A percentile compares a stretch with the other conserved stretches of the same genome.
Conservation (phyloP, 176 grass and related monocot species). For the Musa troglodytarum region DNA sequence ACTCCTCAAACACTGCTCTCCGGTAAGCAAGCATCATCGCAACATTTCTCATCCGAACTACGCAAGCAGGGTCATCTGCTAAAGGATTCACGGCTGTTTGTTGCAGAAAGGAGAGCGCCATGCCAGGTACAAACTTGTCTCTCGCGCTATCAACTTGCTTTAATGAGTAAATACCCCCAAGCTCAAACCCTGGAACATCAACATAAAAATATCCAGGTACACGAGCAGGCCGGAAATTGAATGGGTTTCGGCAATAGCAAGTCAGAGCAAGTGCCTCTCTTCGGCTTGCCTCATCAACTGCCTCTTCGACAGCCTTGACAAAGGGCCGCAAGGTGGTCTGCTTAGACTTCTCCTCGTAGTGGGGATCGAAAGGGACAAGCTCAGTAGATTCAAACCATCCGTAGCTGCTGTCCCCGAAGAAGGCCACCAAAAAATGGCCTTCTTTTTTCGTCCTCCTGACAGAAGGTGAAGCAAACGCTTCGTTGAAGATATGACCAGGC, state of each 20-base stretch:
- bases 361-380: slow-evolving; percentile 55
- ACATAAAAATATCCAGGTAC: slow-evolving; percentile 37
- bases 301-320: slow-evolving; percentile 55
- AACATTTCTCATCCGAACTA: slow-evolving; percentile 34
- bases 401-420: slow-evolving; percentile 94
- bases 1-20: slow-evolving; percentile 32
- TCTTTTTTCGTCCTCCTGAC: slow-evolving; percentile 14
- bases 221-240: slow-evolving; percentile 33
- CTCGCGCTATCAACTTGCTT: slow-evolving; percentile 38
- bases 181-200: slow-evolving; percentile 65
- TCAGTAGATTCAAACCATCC: slow-evolving; percentile 90
- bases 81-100: slow-evolving; percentile 33
- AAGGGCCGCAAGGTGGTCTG: slow-evolving; percentile 51
- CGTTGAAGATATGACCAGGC: slow-evolving; percentile 80
- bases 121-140: slow-evolving; percentile 34
- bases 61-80: slow-evolving; percentile 1
- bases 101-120: slow-evolving; percentile 28
- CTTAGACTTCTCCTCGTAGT: slow-evolving; percentile 44
- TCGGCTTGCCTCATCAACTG: slow-evolving; percentile 64
- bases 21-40: slow-evolving; percentile 53
- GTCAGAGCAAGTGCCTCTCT: slow-evolving; percentile 52
- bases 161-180: slow-evolving; percentile 51
- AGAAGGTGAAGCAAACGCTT: slow-evolving; percentile 35
- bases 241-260: slow-evolving; percentile 45
- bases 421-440: slow-evolving; percentile 54